phyloP scores from a whole-genome alignment of 2,329 filamentous ascomycete species.

The Fusarium falciforme region DNA sequence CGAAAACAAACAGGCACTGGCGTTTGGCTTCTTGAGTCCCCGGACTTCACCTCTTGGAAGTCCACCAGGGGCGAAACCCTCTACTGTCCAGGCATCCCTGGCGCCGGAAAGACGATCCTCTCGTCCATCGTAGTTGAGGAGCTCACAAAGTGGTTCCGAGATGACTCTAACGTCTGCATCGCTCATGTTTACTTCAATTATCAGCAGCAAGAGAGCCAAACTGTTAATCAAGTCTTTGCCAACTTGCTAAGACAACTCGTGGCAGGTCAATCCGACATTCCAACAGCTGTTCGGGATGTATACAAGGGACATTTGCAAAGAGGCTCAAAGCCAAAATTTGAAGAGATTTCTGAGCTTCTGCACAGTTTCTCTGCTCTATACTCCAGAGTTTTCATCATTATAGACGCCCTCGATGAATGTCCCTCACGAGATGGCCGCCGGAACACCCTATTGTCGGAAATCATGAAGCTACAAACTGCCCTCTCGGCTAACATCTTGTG shows the following conservation, averaged over 20 bases:
- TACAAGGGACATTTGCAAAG: no score
- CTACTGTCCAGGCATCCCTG: constrained; percentile 50
- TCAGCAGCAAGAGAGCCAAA: constrained; percentile 41
- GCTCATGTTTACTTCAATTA: constrained; percentile 51
- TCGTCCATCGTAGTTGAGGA: constrained; percentile 12
- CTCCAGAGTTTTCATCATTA: constrained; percentile 27
- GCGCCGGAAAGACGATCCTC: constrained; percentile 51
- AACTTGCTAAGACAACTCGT: constrained; percentile 49
- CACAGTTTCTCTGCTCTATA: no score
- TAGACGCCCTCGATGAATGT: constrained; percentile 45
- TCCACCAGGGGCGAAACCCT: constrained; percentile 49
- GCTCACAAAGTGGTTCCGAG: no score
- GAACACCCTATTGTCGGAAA: fast-evolving
- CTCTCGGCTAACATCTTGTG: constrained; percentile 25
- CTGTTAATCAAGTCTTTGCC: constrained; percentile 35
- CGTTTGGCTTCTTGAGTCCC: fast-evolving
- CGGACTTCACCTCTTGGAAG: fast-evolving
- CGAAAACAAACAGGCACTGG: fast-evolving
- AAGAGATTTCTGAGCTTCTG: no score
- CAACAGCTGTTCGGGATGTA: no score
- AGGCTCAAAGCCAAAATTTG: no score
- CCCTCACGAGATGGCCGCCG: background rate
- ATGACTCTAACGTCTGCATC: no score
- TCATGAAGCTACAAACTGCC: background rate
- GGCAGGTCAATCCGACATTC: no score